phyloP scores from a whole-genome alignment of 768 basidiomycete species.

The Lactarius pseudohatsudake region DNA sequence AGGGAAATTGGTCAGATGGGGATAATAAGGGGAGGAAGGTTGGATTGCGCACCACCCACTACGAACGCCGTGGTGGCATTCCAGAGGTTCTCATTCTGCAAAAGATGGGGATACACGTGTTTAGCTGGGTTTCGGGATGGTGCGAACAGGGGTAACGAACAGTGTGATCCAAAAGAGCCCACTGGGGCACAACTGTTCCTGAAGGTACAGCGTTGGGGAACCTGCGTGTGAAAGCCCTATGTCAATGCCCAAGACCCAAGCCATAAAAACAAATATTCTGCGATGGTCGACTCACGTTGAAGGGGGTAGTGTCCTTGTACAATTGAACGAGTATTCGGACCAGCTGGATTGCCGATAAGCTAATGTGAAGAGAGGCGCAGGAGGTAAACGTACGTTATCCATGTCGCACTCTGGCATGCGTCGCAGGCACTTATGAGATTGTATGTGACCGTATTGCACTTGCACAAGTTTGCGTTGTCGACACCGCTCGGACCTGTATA shows the following conservation, averaged over 20 bases:
- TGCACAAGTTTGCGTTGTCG: conserved; percentile 14
- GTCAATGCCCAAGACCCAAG: background rate
- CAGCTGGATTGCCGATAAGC: background rate
- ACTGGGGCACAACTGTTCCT: background rate
- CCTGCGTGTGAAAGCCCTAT: background rate
- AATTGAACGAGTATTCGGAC: conserved; percentile 7
- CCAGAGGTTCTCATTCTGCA: background rate
- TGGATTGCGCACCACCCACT: background rate
- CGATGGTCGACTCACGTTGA: conserved; percentile 13
- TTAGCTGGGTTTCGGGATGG: background rate
- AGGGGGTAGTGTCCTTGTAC: background rate
- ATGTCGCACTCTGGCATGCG: conserved; percentile 3
- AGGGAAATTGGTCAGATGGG: background rate
- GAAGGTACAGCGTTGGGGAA: conserved; percentile 12
- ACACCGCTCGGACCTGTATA: too few relatives aligned
- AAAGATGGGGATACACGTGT: background rate
- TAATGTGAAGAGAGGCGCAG: too few relatives aligned
- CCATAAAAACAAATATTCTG: too few relatives aligned
- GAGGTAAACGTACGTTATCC: conserved; percentile 6
- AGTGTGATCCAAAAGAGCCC: conserved; percentile 5
- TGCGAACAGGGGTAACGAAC: background rate
- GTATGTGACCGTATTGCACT: conserved; percentile 21
- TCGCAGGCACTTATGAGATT: conserved; percentile 23
- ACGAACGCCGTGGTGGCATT: background rate
- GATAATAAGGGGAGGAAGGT: too few relatives aligned